These are phyloP conservation scores for Cryptosporidium tyzzeri DNA, from an alignment of 169 alveolate genomes.

Conservation along the genomic window DNA sequence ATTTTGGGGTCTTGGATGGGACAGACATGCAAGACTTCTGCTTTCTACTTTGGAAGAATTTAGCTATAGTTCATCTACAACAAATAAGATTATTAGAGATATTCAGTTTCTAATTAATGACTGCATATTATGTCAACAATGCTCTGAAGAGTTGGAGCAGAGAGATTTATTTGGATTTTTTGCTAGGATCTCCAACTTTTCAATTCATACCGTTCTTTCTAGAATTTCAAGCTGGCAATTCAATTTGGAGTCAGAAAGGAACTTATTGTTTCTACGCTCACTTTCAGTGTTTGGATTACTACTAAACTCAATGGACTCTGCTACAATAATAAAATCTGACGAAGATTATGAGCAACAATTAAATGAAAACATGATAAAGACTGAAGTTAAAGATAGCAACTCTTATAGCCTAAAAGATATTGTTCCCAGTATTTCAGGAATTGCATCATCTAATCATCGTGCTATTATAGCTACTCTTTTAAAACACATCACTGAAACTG, in stretches of 20 bases:
- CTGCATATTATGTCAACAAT: conserved; percentile 26
- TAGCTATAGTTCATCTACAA: neutral
- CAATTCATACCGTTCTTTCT: conserved; percentile 58
- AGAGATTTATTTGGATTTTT: conserved; percentile 39
- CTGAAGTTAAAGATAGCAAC: neutral
- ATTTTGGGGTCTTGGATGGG: conserved; percentile 75
- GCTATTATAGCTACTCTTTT: conserved; percentile 45
- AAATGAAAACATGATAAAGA: neutral
- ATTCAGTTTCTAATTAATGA: conserved; percentile 36
- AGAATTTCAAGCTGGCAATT: conserved; percentile 71
- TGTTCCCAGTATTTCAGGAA: conserved; percentile 55
- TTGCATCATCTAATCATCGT: conserved; percentile 54
- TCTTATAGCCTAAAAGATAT: conserved; percentile 23
- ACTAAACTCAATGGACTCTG: conserved; percentile 49
- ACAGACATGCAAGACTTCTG: conserved; percentile 55
- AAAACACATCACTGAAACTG: conserved; percentile 52
- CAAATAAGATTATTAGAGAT: conserved; percentile 17
- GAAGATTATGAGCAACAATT: conserved; percentile 6
- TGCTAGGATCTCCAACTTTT: conserved; percentile 29
- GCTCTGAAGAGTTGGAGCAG: conserved; percentile 13
- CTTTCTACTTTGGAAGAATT: neutral
- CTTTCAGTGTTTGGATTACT: conserved; percentile 15
- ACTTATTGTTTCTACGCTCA: conserved; percentile 36
- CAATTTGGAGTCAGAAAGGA: conserved; percentile 54
- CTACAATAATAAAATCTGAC: conserved; percentile 25